Evolutionary conservation across 345 rosid genomes (phyloP).

Genomic region (Xanthoceras sorbifolium): DNA sequence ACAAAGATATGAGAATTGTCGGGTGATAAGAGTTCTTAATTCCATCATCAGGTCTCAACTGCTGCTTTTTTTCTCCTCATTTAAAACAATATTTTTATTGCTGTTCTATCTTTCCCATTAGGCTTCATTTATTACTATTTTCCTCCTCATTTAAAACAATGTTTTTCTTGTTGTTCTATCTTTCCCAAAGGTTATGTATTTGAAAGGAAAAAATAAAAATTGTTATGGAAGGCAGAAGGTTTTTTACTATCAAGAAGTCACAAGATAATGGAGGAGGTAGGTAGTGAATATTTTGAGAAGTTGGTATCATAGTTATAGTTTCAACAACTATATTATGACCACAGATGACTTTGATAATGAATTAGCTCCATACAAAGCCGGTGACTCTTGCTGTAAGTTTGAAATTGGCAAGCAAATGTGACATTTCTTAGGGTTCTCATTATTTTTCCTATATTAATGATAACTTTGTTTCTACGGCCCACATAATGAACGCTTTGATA

Average conservation of each 20-base stretch:
- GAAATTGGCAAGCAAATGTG: conserved; percentile 26
- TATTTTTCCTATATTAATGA: conserved; percentile 33
- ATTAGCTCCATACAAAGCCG: conserved; percentile 35
- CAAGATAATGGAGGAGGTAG: conserved; percentile 31
- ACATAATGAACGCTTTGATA: conserved; percentile 30
- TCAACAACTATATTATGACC: conserved; percentile 18
- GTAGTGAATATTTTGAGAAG: conserved; percentile 35
- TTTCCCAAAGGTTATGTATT: conserved; percentile 36
- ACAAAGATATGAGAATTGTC: conserved; percentile 44
- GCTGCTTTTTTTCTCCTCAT: no score
- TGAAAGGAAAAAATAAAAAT: conserved; percentile 31
- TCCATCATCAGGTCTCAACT: no score
- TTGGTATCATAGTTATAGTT: conserved; percentile 33
- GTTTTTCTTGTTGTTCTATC: conserved; percentile 39
- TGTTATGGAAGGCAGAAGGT: conserved; percentile 44
- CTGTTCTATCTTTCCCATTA: no score
- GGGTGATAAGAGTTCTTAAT: conserved; percentile 29
- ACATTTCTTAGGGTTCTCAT: conserved; percentile 23
- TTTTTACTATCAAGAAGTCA: conserved; percentile 28
- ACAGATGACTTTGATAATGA: conserved; percentile 40
- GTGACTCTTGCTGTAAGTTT: conserved; percentile 35
- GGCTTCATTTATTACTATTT: conserved; percentile 34
- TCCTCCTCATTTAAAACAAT: conserved; percentile 37
- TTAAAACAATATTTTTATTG: conserved; percentile 31
- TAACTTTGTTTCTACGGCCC: no score